phyloP scores from a whole-genome alignment of 225 moss, liverwort and hornwort genomes.

The Bryum argenteum region DNA sequence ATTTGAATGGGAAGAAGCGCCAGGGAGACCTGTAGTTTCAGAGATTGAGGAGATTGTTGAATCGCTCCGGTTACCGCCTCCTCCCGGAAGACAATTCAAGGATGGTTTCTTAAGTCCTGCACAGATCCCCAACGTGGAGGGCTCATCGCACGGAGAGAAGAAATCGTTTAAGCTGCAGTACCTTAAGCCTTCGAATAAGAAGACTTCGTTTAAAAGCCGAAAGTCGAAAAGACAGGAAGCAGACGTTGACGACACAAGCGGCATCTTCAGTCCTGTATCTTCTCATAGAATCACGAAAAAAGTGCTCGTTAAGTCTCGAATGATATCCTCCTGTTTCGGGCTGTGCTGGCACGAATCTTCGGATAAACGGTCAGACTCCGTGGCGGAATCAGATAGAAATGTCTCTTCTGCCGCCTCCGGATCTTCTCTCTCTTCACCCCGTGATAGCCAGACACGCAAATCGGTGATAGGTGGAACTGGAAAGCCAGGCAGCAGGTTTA shows the following conservation, averaged over 20 bases:
- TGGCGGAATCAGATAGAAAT: neutral
- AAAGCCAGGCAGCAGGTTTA: conserved; percentile 30
- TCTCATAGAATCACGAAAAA: conserved; percentile 25
- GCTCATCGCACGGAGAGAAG: neutral
- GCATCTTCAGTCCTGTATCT: conserved; percentile 18
- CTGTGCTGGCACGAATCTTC: conserved; percentile 23
- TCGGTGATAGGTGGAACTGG: neutral
- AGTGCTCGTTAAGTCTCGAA: conserved; percentile 27
- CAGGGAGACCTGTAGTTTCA: conserved; percentile 30
- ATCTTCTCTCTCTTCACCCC: conserved; percentile 12
- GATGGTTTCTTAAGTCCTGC: conserved; percentile 42
- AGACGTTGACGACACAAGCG: neutral
- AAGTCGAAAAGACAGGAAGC: neutral
- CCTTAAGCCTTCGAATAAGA: conserved; percentile 12
- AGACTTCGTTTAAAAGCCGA: conserved; percentile 1
- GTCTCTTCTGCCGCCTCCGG: neutral
- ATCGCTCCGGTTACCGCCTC: conserved; percentile 28
- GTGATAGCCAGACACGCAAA: neutral
- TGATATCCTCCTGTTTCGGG: conserved; percentile 23
- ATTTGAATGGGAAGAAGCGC: conserved; percentile 45
- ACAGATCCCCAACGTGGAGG: neutral
- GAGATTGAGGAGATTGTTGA: neutral
- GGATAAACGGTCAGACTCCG: neutral
- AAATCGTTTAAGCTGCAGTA: conserved; percentile 12
- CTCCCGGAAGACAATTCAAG: conserved; percentile 45